Evolutionary conservation across 176 grass and related monocot genomes (phyloP), one percentile per base, ranked within the genome.

Genomic region (Alopecurus myosuroides): DNA sequence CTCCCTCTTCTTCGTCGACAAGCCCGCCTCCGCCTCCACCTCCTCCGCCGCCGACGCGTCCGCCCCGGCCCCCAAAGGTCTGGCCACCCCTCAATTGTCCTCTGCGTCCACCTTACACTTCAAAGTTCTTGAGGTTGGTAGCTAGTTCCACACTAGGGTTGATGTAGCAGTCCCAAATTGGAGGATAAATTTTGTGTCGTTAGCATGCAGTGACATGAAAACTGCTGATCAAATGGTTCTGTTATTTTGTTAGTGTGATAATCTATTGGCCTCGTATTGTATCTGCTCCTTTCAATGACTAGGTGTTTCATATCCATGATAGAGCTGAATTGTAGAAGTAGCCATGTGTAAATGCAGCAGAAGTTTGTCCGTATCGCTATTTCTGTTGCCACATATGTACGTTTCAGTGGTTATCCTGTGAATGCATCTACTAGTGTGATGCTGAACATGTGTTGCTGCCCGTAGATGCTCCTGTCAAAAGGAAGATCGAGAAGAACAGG

Each of bases 401-500:
- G 15, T 36, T 22, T 18, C 33, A 31, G 28, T 4, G 2, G 9
- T 49, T 63, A 35, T 74, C 34, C 55, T 36, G 18, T 40, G 42
- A 83, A 79, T 84, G 33, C 15, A 77, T 74, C 4, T 52, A 45
- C 4, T 18, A 0, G 35, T 63, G 23, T 62, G 42, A 10, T 39
- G 10, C 80, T 78, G 48, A 78, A 70, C 12, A 23, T 61, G 36
- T 78, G 10, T 4, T 68, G 10, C 48, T 29, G 19, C 35, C 4
- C 64, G 35, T 62, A 97, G 94, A 92, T 80, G 81, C 82, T 83
- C 92, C 94, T 69, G 74, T 78, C 36, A 91, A 94, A 84, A 85
- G 89, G 71, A 99, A 99, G 86, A 92, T 95, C 11, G 94, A 96
- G 67, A 94, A 92, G 80, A 89, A 94, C 26, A 87, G 78, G 56